These are phyloP conservation scores for Lentinula aciculospora DNA, from an alignment of 768 basidiomycete genomes.

Conservation along the genomic window DNA sequence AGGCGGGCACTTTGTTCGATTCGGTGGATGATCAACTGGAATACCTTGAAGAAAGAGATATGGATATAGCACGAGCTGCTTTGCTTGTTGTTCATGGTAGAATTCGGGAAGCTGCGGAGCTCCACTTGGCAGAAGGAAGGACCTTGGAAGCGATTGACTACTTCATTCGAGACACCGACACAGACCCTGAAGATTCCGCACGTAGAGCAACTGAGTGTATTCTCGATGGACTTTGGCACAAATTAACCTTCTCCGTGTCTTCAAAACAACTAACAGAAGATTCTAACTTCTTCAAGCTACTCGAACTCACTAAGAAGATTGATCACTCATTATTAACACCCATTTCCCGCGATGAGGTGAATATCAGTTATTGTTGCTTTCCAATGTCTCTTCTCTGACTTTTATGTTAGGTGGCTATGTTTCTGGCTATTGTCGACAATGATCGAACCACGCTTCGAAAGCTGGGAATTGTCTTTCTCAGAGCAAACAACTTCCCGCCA, in stretches of 20 bases:
- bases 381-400: constrained; percentile 2
- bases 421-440: constrained; percentile 20
- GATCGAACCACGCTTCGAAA: constrained; percentile 21
- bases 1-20: constrained; percentile 41
- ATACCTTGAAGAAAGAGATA: constrained; percentile 48
- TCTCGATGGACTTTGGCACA: constrained; percentile 39
- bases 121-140: constrained; percentile 44
- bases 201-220: constrained; percentile 31
- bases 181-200: constrained; percentile 18
- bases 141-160: constrained; percentile 39
- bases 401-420: constrained; percentile 15
- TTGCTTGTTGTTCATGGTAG: constrained; percentile 38
- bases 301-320: constrained; percentile 18
- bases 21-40: constrained; percentile 47
- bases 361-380: neutral
- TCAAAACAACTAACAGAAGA: constrained; percentile 9
- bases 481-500: constrained; percentile 20
- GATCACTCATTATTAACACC: constrained; percentile 4
- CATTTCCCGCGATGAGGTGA: constrained; percentile 6
- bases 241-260: constrained; percentile 32
- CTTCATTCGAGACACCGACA: constrained; percentile 27
- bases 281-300: constrained; percentile 14
- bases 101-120: constrained; percentile 43
- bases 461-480: constrained; percentile 26
- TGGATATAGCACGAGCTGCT: constrained; percentile 42